Percentiles rank a stretch among this genome's conserved stretches.
Conservation (phyloP, 2,329 filamentous ascomycete species). For the Fusarium xyrophilum region DNA sequence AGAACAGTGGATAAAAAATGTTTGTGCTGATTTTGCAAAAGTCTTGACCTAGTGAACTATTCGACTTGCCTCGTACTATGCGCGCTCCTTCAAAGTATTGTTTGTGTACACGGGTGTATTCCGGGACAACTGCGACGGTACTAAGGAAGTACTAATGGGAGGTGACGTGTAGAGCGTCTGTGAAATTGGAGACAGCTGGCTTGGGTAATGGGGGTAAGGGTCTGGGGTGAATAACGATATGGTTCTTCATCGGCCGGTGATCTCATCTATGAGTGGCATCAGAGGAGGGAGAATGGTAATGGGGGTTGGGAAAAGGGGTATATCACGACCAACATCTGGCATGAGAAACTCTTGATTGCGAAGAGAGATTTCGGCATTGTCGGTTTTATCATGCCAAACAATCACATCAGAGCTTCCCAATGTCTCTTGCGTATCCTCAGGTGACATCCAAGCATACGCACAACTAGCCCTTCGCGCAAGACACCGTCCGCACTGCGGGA, state of each 20-base stretch:
- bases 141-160: not conserved
- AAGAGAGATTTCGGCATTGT: fast-evolving
- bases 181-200: fast-evolving
- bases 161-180: too few species aligned
- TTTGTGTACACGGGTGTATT: not conserved
- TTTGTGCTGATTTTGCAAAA: not conserved
- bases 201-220: fast-evolving
- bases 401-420: fast-evolving
- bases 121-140: fast-evolving
- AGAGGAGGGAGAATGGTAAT: not conserved
- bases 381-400: fast-evolving
- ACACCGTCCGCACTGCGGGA: not conserved
- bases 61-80: not conserved
- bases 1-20: not conserved
- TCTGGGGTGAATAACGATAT: not conserved
- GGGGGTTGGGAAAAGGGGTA: not conserved
- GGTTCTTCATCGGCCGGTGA: not conserved
- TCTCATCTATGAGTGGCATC: not conserved
- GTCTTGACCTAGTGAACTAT: not conserved
- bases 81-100: not conserved
- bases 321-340: not conserved
- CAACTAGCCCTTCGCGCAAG: not conserved
- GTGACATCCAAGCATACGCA: not conserved
- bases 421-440: not conserved
- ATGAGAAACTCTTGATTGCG: fast-evolving